Percentiles rank a stretch among this genome's conserved stretches.
These are phyloP conservation scores for Termitomyces sp. DNA, from an alignment of 768 basidiomycete species.

Conservation along the genomic window DNA sequence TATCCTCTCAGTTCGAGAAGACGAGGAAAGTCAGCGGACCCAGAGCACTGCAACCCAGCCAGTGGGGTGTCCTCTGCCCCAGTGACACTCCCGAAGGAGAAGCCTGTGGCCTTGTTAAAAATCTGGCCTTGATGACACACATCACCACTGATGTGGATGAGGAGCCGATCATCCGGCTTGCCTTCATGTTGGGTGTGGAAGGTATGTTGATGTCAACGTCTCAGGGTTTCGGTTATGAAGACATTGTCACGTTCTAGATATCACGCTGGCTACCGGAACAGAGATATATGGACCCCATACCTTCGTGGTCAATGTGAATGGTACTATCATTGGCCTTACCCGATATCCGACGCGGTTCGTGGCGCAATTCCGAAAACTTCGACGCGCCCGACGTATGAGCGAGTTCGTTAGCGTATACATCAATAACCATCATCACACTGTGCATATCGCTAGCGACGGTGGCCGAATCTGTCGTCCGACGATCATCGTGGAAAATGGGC, in stretches of 20 bases:
- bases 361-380: slow-evolving; percentile 82
- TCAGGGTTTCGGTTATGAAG: background rate
- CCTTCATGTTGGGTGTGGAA: slow-evolving; percentile 97
- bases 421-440: slow-evolving; percentile 91
- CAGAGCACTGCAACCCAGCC: slow-evolving; percentile 92
- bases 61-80: slow-evolving; percentile 98
- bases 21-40: slow-evolving; percentile 98
- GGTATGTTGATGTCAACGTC: slow-evolving; percentile 38
- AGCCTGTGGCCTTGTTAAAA: slow-evolving; percentile 98
- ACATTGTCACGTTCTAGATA: slow-evolving; percentile 50
- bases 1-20: slow-evolving; percentile 98
- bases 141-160: slow-evolving; percentile 99
- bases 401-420: slow-evolving; percentile 97
- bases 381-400: slow-evolving; percentile 86
- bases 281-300: slow-evolving; percentile 94
- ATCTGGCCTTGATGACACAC: slow-evolving; percentile 98
- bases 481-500: slow-evolving; percentile 89
- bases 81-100: slow-evolving; percentile 99
- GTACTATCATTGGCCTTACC: slow-evolving; percentile 91
- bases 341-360: slow-evolving; percentile 84
- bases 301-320: slow-evolving; percentile 96
- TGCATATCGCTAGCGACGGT: slow-evolving; percentile 96
- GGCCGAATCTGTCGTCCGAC: slow-evolving; percentile 96
- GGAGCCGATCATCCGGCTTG: slow-evolving; percentile 82
- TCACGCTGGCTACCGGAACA: slow-evolving; percentile 84